Evolutionary conservation across 108 stramenopile genomes (phyloP).

Genomic region (Asterionellopsis glacialis): DNA sequence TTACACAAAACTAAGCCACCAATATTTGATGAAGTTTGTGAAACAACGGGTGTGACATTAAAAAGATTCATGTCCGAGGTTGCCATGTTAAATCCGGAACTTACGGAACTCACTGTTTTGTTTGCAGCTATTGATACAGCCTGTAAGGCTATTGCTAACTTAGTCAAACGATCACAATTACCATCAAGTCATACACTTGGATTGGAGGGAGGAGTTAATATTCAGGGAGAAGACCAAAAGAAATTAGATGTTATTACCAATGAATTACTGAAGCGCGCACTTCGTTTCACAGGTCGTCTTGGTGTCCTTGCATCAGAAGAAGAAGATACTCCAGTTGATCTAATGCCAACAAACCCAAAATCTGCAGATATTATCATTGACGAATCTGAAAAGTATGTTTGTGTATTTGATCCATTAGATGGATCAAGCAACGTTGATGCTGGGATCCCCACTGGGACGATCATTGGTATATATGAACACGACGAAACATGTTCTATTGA

Average conservation of each 20-base stretch:
- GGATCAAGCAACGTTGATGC: constrained; percentile 98
- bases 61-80: constrained; percentile 69
- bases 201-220: constrained; percentile 72
- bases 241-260: constrained; percentile 96
- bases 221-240: constrained; percentile 85
- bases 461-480: constrained; percentile 82
- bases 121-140: constrained; percentile 83
- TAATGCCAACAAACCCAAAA: neutral
- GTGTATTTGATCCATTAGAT: constrained; percentile 96
- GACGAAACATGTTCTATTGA: constrained; percentile 61
- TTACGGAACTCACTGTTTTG: constrained; percentile 57
- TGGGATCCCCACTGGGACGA: constrained; percentile 96
- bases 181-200: constrained; percentile 62
- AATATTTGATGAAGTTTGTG: constrained; percentile 72
- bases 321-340: constrained; percentile 71
- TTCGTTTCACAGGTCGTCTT: constrained; percentile 80
- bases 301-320: constrained; percentile 78
- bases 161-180: constrained; percentile 60
- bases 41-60: constrained; percentile 63
- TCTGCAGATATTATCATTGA: constrained; percentile 32
- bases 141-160: constrained; percentile 70
- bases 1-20: constrained; percentile 28
- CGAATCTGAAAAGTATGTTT: constrained; percentile 55
- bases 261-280: constrained; percentile 90
- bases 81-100: constrained; percentile 62